Percentiles rank a stretch among this genome's conserved stretches.
phyloP scores from a whole-genome alignment of 1,139 yeast species.

The Nakaseomyces glabratus region DNA sequence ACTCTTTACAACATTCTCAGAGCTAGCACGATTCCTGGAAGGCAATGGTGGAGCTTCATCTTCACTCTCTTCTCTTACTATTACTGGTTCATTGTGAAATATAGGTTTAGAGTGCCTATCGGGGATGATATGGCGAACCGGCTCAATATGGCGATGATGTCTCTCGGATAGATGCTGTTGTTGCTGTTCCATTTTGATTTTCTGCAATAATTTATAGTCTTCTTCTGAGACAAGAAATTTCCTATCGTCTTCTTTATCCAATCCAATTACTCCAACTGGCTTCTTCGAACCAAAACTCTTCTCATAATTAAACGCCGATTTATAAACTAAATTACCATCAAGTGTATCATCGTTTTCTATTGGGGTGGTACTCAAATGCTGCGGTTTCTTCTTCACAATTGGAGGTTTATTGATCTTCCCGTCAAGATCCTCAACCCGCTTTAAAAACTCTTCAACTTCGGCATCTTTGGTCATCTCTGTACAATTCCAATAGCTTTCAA shows the following conservation, averaged over 20 bases:
- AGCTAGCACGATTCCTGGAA: neutral
- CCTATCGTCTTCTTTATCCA: conserved; percentile 1
- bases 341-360: neutral
- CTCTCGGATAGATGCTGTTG: too few species aligned
- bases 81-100: neutral
- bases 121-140: neutral
- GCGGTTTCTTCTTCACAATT: conserved; percentile 9
- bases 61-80: neutral
- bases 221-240: conserved; percentile 24
- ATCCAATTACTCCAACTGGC: neutral
- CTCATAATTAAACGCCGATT: conserved; percentile 35
- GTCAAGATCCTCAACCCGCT: conserved; percentile 19
- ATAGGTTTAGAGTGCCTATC: conserved; percentile 5
- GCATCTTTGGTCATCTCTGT: too few species aligned
- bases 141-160: neutral
- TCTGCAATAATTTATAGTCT: conserved; percentile 24
- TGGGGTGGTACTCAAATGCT: neutral
- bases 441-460: conserved; percentile 16
- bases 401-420: conserved; percentile 8
- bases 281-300: conserved; percentile 25
- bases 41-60: conserved; percentile 4
- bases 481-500: too few species aligned
- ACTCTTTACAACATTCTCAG: conserved; percentile 2
- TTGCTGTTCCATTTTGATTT: too few species aligned
- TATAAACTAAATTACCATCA: conserved; percentile 23